Conservation (phyloP, 441 rosid genomes). For the Breynia disticha region DNA sequence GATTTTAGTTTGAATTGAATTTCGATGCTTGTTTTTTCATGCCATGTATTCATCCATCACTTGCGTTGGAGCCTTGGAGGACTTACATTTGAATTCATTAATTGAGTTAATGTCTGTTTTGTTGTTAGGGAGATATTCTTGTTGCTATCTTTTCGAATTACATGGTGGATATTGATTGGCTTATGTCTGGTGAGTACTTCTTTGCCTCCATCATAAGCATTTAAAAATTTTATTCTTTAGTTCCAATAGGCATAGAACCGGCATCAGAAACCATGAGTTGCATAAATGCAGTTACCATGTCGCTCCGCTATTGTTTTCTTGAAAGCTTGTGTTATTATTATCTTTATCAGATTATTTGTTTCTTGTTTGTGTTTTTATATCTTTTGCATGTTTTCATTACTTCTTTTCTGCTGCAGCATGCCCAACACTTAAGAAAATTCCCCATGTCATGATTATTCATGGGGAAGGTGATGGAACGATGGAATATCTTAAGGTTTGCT, state of each 20-base stretch:
- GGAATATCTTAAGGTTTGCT: slow-evolving; percentile 68
- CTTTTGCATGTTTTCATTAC: not conserved
- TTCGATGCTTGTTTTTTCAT: no score
- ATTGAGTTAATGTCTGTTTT: not conserved
- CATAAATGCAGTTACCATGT: no score
- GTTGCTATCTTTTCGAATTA: slow-evolving; percentile 73
- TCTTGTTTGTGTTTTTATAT: not conserved
- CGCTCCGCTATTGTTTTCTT: no score
- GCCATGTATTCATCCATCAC: no score
- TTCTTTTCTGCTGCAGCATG: slow-evolving; percentile 43
- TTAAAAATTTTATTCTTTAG: no score
- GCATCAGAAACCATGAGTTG: no score
- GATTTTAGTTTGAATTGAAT: no score
- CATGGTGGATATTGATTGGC: slow-evolving; percentile 92
- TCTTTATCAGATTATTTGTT: not conserved
- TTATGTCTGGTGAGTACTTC: slow-evolving; percentile 47
- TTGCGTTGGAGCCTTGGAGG: no score
- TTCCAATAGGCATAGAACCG: no score
- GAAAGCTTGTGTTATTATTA: no score
- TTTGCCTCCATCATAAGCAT: not conserved
- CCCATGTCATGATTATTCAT: slow-evolving; percentile 74
- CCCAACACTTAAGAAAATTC: slow-evolving; percentile 57
- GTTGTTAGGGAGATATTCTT: slow-evolving; percentile 58
- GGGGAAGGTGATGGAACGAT: slow-evolving; percentile 75
- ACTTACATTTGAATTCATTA: no score